These are phyloP conservation scores for Candida sp. DNA, from an alignment of 1,139 yeast species.

Conservation along the genomic window DNA sequence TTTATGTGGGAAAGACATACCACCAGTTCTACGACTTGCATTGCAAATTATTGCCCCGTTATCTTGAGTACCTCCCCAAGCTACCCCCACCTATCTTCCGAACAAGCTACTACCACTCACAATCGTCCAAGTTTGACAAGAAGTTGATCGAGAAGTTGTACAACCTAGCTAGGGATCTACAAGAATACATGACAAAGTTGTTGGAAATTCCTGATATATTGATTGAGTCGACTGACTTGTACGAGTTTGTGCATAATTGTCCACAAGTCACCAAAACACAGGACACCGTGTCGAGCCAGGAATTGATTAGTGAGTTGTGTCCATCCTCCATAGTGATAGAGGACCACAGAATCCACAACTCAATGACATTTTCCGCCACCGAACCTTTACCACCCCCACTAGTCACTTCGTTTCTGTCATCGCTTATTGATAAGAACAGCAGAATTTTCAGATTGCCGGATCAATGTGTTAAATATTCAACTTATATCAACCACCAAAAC, in stretches of 20 bases:
- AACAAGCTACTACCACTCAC: conserved; percentile 7
- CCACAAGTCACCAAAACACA: background rate
- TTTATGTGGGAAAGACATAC: conserved; percentile 34
- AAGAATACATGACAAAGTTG: conserved; percentile 35
- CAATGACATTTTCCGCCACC: conserved; percentile 26
- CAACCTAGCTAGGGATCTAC: conserved; percentile 36
- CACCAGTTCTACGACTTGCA: conserved; percentile 42
- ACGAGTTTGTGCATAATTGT: conserved; percentile 18
- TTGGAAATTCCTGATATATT: conserved; percentile 14
- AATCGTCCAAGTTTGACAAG: conserved; percentile 17
- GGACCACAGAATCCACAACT: conserved; percentile 9
- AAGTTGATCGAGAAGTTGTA: conserved; percentile 20
- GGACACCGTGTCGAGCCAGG: conserved; percentile 13
- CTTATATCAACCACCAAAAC: conserved; percentile 16
- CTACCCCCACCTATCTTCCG: conserved; percentile 40
- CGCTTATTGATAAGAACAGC: conserved; percentile 4
- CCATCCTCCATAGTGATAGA: conserved; percentile 25
- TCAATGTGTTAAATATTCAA: conserved; percentile 16
- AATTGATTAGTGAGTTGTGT: conserved; percentile 24
- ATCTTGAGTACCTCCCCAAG: conserved; percentile 28
- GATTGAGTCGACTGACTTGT: conserved; percentile 19
- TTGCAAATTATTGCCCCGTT: conserved; percentile 14
- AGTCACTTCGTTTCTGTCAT: background rate
- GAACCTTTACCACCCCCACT: conserved; percentile 28
- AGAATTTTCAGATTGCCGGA: conserved; percentile 8